These are phyloP conservation scores for Modicella reniformis DNA, from an alignment of 371 early-diverging fungal genomes.

Conservation along the genomic window DNA sequence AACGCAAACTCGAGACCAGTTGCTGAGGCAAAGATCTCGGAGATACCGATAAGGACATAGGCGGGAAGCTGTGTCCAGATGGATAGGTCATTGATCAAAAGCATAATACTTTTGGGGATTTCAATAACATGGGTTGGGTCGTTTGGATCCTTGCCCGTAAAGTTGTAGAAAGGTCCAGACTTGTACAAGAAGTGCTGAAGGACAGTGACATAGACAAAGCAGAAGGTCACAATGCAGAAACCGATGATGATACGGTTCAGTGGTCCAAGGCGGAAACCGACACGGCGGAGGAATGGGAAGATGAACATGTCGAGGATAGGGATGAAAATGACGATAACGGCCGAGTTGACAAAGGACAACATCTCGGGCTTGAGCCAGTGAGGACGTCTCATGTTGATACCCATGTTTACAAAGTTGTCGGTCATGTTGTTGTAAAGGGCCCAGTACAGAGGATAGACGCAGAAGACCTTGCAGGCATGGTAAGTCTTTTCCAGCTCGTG, in stretches of 20 bases:
- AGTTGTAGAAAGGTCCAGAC: conserved; percentile 64
- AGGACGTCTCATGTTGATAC: conserved; percentile 70
- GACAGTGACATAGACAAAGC: conserved; percentile 77
- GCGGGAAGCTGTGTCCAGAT: conserved; percentile 77
- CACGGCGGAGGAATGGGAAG: conserved; percentile 73
- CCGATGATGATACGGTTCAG: conserved; percentile 78
- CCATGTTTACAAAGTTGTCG: conserved; percentile 80
- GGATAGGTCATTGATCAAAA: conserved; percentile 58
- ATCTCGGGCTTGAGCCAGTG: conserved; percentile 72
- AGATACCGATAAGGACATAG: conserved; percentile 72
- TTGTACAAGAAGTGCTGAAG: conserved; percentile 76
- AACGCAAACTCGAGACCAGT: conserved; percentile 85
- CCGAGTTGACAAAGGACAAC: conserved; percentile 67
- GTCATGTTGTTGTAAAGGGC: conserved; percentile 79
- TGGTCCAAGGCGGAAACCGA: conserved; percentile 73
- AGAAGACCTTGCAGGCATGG: conserved; percentile 76
- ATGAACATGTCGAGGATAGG: conserved; percentile 76
- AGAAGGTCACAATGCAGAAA: conserved; percentile 69
- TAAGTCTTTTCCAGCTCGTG: conserved; percentile 73
- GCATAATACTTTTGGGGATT: conserved; percentile 34
- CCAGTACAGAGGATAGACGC: conserved; percentile 83
- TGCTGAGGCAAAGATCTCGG: conserved; percentile 78
- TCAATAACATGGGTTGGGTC: conserved; percentile 26
- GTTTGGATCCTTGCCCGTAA: conserved; percentile 52
- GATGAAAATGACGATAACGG: conserved; percentile 74